Evolutionary conservation across 345 rosid species (phyloP).

Genomic region (Eucalyptus marginata): DNA sequence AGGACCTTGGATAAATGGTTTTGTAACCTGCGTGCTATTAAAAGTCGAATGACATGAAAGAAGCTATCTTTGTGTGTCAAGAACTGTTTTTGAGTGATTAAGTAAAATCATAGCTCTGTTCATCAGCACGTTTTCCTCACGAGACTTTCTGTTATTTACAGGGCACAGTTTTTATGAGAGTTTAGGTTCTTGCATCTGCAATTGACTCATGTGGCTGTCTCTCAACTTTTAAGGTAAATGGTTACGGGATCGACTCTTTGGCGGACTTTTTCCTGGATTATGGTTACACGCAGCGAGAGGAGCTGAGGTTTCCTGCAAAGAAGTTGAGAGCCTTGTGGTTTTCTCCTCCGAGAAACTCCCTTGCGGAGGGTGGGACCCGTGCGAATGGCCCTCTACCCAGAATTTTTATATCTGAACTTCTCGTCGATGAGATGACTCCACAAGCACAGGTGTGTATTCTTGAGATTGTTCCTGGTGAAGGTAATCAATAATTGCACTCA

Average conservation of each 20-base stretch:
- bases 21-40: not conserved
- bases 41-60: not conserved
- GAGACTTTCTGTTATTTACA: not conserved
- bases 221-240: constrained; percentile 32
- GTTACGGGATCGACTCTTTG: constrained; percentile 76
- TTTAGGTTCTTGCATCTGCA: not conserved
- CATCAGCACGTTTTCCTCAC: not conserved
- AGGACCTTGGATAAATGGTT: not conserved
- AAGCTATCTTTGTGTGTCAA: not conserved
- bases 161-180: not conserved
- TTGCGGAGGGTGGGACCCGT: constrained; percentile 30
- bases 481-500: not conserved
- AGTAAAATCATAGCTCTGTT: not conserved
- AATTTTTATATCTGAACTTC: constrained; percentile 87
- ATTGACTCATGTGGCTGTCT: not conserved
- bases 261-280: constrained; percentile 70
- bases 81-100: not conserved
- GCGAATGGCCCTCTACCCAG: constrained; percentile 76
- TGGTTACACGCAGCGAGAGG: constrained; percentile 68
- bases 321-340: constrained; percentile 90
- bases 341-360: constrained; percentile 54
- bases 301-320: constrained; percentile 85
- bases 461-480: not conserved
- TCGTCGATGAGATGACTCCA: constrained; percentile 66
- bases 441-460: constrained; percentile 49